Base-by-base conservation (phyloP, 805 yeast species). In the Teunomyces cretensis region DNA sequence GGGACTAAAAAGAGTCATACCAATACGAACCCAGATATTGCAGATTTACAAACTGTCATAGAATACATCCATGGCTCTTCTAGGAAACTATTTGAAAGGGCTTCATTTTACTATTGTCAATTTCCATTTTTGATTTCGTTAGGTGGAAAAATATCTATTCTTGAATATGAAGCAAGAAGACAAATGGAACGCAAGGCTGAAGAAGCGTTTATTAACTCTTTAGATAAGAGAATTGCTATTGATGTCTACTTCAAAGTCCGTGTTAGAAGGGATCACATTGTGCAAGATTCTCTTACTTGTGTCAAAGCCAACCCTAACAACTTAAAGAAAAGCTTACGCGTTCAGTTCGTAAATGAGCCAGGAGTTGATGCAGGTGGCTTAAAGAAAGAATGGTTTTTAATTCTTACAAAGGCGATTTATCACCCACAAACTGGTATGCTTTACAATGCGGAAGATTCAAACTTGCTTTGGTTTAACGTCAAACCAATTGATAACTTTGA, bases 341-440 rank as follows among this genome's bases (percentile, higher is more conserved):
- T 94, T 7, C 91, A 87, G 55, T 92, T 94, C 61, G 68, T 84
- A 3, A 83, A 83, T 47, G 99, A 92, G 58, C 95, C 91, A 0
- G 99, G 98, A 0, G 79, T 92, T 16, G 99, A 92, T 68, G 97
- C 90, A 0, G 98, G 99, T 2, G 99, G 99, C 0, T 73, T 92
- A 47, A 81, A 85, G 55, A 91, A 90, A 58, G 99, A 92, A 58
- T 92, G 99, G 99, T 91, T 94, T 62, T 70, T 81, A 39, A 65
- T 91, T 32, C 68, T 94, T 32, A 82, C 87, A 1, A 79, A 78
- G 46, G 84, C 84, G 19, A 62, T 92, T 1, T 86, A 91, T 58
- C 78, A 77, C 55, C 86, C 90, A 1, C 69, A 72, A 39, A 78
- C 81, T 27, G 89, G 88, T 0, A 72, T 90, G 62, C 83, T 94